A percentile compares a stretch with the other conserved stretches of the same genome.
These are phyloP conservation scores for Trichoderma sp. DNA, from an alignment of 2,329 filamentous ascomycete genomes.

Conservation along the genomic window DNA sequence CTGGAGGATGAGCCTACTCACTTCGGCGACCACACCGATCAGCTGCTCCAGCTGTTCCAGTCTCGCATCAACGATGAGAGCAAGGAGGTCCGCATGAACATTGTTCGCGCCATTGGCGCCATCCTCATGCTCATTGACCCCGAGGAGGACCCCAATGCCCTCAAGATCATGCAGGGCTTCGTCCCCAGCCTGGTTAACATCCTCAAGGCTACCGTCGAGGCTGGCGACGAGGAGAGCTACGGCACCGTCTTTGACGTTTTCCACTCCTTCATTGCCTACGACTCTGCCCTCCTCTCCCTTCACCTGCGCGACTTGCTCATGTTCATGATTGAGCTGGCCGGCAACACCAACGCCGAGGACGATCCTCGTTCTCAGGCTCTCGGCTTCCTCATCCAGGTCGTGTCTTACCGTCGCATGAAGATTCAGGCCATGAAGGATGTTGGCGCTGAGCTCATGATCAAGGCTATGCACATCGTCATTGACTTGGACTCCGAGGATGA, in stretches of 20 bases:
- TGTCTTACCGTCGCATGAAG: constrained; percentile 92
- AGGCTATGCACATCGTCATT: constrained; percentile 83
- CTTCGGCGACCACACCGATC: constrained; percentile 76
- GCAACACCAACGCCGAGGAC: constrained; percentile 73
- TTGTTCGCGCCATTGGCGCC: constrained; percentile 84
- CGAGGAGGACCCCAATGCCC: constrained; percentile 74
- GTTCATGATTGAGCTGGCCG: constrained; percentile 88
- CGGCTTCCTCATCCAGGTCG: constrained; percentile 88
- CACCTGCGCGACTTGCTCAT: constrained; percentile 88
- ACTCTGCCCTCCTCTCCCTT: constrained; percentile 75
- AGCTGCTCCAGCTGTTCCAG: constrained; percentile 79
- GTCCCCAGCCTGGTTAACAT: constrained; percentile 88
- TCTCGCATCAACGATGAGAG: constrained; percentile 91
- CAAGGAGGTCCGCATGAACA: constrained; percentile 90
- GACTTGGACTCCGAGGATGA: constrained; percentile 80
- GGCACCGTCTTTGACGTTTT: constrained; percentile 95
- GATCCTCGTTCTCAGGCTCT: constrained; percentile 88
- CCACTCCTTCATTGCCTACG: constrained; percentile 89
- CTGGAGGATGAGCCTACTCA: constrained; percentile 83
- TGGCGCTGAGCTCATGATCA: constrained; percentile 81
- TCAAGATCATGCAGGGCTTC: constrained; percentile 74
- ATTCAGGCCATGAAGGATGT: constrained; percentile 83
- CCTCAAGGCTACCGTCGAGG: constrained; percentile 77
- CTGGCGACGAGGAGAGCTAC: constrained; percentile 79
- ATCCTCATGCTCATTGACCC: constrained; percentile 84